Evolutionary conservation across 1,139 yeast genomes (phyloP).

Genomic region (Geotrichum restrictum): DNA sequence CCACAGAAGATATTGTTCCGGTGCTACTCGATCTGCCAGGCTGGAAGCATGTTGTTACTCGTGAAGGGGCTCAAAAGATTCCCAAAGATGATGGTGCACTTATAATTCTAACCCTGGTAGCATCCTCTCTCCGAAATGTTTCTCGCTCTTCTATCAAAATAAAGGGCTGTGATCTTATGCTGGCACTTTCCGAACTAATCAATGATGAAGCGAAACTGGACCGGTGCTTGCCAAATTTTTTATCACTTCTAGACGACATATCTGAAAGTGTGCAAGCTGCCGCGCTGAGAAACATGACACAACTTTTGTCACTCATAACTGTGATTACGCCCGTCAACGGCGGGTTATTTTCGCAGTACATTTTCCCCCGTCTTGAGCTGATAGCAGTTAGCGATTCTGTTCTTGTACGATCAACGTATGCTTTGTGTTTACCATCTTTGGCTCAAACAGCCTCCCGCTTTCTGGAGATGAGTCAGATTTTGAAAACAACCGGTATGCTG

Average conservation of each 20-base stretch:
- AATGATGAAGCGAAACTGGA: constrained; percentile 84
- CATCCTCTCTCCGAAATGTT: constrained; percentile 63
- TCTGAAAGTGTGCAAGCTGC: constrained; percentile 54
- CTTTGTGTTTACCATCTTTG: constrained; percentile 65
- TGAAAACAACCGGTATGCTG: constrained; percentile 45
- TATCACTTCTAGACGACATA: constrained; percentile 52
- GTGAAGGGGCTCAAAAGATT: constrained; percentile 33
- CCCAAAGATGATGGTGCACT: constrained; percentile 50
- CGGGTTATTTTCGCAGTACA: constrained; percentile 71
- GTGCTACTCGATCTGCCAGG: constrained; percentile 53
- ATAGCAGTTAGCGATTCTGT: constrained; percentile 43
- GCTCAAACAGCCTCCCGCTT: constrained; percentile 62
- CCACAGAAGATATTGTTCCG: constrained; percentile 33
- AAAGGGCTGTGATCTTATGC: constrained; percentile 69
- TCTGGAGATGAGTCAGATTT: constrained; percentile 59
- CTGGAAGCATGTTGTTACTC: constrained; percentile 33
- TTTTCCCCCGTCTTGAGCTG: constrained; percentile 63
- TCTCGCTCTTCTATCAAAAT: constrained; percentile 59
- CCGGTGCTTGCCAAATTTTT: constrained; percentile 74
- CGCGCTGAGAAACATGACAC: constrained; percentile 42
- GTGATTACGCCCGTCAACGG: constrained; percentile 71
- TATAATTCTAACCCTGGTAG: constrained; percentile 58
- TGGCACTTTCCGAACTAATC: constrained; percentile 71
- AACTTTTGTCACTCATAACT: constrained; percentile 61
- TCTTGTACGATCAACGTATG: constrained; percentile 62